phyloP scores from a whole-genome alignment of 768 basidiomycete species.

The Lyophyllum atratum region DNA sequence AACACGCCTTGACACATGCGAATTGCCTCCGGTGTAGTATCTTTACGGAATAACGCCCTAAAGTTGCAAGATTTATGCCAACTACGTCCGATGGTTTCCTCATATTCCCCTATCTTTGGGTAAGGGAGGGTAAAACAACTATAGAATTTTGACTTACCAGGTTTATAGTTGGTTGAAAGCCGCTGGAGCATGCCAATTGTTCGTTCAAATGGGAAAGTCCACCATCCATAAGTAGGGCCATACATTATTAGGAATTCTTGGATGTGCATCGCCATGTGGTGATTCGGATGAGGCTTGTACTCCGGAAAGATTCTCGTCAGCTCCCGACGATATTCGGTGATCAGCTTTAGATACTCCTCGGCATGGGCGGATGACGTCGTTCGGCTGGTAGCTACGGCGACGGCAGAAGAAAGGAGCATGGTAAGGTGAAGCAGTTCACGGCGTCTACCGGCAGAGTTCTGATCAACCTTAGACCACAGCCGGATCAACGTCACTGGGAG shows the following conservation, averaged over 20 bases:
- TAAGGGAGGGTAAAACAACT: background rate
- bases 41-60: slow-evolving; percentile 15
- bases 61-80: slow-evolving; percentile 15
- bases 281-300: slow-evolving; percentile 20
- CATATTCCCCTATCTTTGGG: slow-evolving; percentile 8
- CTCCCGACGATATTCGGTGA: slow-evolving; percentile 17
- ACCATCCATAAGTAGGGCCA: slow-evolving; percentile 40
- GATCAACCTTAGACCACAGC: slow-evolving; percentile 31
- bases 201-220: slow-evolving; percentile 38
- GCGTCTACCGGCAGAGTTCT: slow-evolving; percentile 8
- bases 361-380: slow-evolving; percentile 17
- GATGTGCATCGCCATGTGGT: slow-evolving; percentile 32
- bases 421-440: slow-evolving; percentile 28
- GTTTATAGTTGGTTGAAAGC: slow-evolving; percentile 29
- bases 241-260: slow-evolving; percentile 24
- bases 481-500: slow-evolving; percentile 36
- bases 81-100: slow-evolving; percentile 14
- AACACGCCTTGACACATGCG: slow-evolving; percentile 3
- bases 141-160: slow-evolving; percentile 10
- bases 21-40: slow-evolving; percentile 3
- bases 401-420: slow-evolving; percentile 35
- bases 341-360: slow-evolving; percentile 10
- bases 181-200: slow-evolving; percentile 37
- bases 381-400: slow-evolving; percentile 24
- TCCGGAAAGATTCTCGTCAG: slow-evolving; percentile 18